phyloP scores from a whole-genome alignment of 148 eudicot genomes.

The Chenopodium album region DNA sequence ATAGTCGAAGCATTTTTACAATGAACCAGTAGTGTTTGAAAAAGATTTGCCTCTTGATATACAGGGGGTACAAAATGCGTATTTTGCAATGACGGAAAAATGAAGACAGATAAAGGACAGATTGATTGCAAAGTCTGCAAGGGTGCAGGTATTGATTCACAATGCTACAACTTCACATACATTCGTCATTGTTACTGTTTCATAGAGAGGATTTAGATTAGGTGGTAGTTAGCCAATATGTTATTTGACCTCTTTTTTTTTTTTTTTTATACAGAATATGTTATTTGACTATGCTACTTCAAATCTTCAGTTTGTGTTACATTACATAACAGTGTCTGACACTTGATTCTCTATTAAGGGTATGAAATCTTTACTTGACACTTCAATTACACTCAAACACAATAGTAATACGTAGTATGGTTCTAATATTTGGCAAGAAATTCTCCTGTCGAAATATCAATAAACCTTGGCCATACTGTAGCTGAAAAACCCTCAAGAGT shows the following conservation, averaged over 20 bases:
- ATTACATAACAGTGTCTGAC: no score
- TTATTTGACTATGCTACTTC: no score
- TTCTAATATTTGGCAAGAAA: no score
- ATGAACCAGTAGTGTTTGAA: neutral
- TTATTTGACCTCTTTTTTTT: no score
- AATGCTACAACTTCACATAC: neutral
- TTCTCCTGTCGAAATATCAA: neutral
- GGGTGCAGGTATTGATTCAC: constrained; percentile 79
- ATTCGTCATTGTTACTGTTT: neutral
- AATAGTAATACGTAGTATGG: no score
- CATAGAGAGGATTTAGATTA: neutral
- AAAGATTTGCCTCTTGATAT: constrained; percentile 23
- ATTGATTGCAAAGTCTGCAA: constrained; percentile 98
- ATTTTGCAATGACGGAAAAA: constrained; percentile 90
- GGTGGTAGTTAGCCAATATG: neutral
- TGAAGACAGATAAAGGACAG: constrained; percentile 83
- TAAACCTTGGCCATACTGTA: neutral
- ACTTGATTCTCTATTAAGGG: no score
- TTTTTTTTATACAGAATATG: no score
- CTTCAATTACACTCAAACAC: no score
- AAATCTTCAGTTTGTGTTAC: no score
- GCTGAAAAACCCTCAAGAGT: neutral
- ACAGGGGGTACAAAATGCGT: constrained; percentile 97
- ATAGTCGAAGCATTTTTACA: neutral
- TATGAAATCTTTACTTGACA: no score